These are phyloP conservation scores for Fusarium sp. DNA, from an alignment of 2,329 filamentous ascomycete species.

Conservation along the genomic window DNA sequence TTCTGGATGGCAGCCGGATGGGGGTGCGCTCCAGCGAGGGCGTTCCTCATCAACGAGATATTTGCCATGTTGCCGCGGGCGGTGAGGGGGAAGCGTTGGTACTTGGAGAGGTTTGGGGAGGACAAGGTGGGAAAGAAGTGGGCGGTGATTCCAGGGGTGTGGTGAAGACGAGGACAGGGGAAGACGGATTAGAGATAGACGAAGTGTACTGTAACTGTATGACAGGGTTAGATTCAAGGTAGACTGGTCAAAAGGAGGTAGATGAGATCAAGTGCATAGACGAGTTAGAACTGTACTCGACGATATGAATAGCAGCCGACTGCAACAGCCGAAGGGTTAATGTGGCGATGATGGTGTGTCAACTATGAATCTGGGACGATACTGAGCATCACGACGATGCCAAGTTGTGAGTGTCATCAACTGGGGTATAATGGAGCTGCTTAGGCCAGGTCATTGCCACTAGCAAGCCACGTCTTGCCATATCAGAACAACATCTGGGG, in stretches of 20 bases:
- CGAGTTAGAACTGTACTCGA: not conserved
- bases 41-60: slow-evolving; percentile 88
- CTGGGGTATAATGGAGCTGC: not conserved
- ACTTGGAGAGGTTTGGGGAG: slow-evolving; percentile 86
- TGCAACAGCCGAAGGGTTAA: slow-evolving; percentile 21
- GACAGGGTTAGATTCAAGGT: not conserved
- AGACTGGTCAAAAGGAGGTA: not conserved
- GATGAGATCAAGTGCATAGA: not conserved
- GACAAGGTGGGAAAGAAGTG: slow-evolving; percentile 81
- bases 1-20: slow-evolving; percentile 82
- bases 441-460: not conserved
- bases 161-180: slow-evolving; percentile 33
- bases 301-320: slow-evolving; percentile 17
- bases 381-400: not conserved
- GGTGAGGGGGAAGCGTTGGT: slow-evolving; percentile 85
- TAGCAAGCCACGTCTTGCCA: slow-evolving; percentile 1
- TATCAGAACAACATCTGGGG: not conserved
- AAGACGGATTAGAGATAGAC: slow-evolving; percentile 13
- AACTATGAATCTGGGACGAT: not conserved
- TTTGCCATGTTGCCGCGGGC: slow-evolving; percentile 91
- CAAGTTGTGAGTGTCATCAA: not conserved
- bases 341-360: not conserved
- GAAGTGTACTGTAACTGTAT: slow-evolving; percentile 1
- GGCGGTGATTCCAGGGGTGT: slow-evolving; percentile 73
- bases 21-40: slow-evolving; percentile 78